Evolutionary conservation across 129 eudicot species (phyloP), one percentile per base, ranked within the genome.

Genomic region (Escallonia rubra): DNA sequence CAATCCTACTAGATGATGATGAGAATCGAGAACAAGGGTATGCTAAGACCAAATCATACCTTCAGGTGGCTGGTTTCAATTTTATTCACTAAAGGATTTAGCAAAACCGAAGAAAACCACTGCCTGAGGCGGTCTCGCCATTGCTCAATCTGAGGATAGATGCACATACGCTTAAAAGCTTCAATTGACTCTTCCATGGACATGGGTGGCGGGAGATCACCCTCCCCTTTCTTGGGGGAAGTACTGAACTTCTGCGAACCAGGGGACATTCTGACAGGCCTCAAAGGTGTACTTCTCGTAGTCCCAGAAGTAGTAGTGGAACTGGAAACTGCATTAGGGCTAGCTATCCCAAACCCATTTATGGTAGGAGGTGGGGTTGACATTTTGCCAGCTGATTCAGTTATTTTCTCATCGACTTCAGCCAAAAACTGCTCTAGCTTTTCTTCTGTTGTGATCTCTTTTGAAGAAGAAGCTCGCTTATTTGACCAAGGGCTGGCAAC

Each of bases 191-290:
- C 99, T 82, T 89, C 93, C 91, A 86, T 89, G 48, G 99, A 86
- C 96, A 93, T 93, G 48, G 96, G 90, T 63, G 92, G 85, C 49
- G 99, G 99, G 43, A 93, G 84, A 38, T 93, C 99, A 55, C 79
- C 86, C 68, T 89, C 96, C 50, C 96, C 96, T 78, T 86, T 93
- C 75, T 93, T 93, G 13, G 99, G 96, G 46, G 96, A 95, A 51
- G 99, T 93, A 4, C 68, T 86, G 80, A 86, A 89, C 75, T 89
- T 93, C 72, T 89, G 98, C 46, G 96, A 89, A 58, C 90, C 87
- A 64, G 99, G 99, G 43, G 99, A 93, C 99, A 93, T 93, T 54
- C 96, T 78, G 55, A 93, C 99, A 11, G 96, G 92, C 80, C 99
- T 86, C 74, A 93, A 56, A 59, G 98, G 98, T 61, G 98, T 86